These are phyloP conservation scores for Pseudogymnoascus sp. DNA, from an alignment of 2,329 filamentous ascomycete species.

Conservation along the genomic window DNA sequence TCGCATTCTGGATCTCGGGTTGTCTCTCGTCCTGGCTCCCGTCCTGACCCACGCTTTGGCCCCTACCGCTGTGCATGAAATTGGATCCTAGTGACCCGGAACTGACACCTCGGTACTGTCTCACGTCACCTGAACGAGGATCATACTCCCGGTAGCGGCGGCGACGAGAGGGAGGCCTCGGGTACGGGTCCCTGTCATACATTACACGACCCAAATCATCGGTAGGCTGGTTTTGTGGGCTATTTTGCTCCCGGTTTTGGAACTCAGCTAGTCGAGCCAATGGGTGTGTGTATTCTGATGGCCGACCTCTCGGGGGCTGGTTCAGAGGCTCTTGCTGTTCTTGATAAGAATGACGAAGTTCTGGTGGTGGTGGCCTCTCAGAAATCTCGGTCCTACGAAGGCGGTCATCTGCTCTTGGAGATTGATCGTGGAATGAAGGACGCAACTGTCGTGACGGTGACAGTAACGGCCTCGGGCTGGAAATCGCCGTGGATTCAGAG, in stretches of 20 bases:
- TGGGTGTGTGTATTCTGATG: background rate
- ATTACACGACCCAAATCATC: background rate
- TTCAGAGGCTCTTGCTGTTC: background rate
- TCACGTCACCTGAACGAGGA: background rate
- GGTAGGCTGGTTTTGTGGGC: background rate
- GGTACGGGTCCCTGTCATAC: no score
- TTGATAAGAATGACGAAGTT: background rate
- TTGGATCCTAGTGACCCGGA: background rate
- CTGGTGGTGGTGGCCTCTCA: background rate
- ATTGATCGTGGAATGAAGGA: background rate
- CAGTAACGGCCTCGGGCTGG: background rate
- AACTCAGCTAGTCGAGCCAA: background rate
- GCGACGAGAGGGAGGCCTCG: background rate
- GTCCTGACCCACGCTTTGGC: background rate
- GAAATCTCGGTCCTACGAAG: background rate
- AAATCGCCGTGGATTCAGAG: background rate
- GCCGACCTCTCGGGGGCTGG: background rate
- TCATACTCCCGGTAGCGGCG: background rate
- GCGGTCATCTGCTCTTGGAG: background rate
- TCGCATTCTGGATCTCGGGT: background rate
- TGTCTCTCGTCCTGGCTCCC: background rate
- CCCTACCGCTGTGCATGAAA: background rate
- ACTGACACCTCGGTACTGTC: background rate
- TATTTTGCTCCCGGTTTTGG: background rate
- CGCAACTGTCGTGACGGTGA: background rate